Evolutionary conservation across 1,284 basidiomycete genomes (phyloP).

Genomic region (Cryptococcus sp.): DNA sequence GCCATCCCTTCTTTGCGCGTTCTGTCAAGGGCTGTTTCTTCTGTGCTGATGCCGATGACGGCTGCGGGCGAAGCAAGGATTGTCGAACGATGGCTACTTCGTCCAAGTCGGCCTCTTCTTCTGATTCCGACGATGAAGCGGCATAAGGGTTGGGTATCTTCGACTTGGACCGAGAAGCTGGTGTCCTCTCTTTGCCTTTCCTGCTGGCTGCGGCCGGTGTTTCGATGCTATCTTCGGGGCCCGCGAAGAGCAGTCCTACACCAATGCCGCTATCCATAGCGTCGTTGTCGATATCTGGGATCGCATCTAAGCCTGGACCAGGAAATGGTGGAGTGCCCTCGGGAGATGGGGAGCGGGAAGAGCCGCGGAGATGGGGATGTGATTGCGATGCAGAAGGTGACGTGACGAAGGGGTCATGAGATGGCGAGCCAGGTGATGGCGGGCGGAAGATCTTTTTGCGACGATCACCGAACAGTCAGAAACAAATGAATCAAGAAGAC

Average conservation of each 20-base stretch:
- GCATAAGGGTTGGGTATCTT: constrained; percentile 45
- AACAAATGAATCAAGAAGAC: too few relatives aligned
- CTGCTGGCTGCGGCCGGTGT: not conserved
- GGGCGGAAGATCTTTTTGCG: constrained; percentile 41
- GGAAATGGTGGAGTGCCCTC: constrained; percentile 44
- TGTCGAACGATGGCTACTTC: constrained; percentile 37
- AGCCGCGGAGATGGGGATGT: constrained; percentile 35
- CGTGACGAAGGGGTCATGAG: constrained; percentile 47
- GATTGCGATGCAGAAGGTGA: constrained; percentile 36
- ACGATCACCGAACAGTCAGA: not conserved
- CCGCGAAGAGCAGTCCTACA: constrained; percentile 35
- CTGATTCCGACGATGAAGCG: constrained; percentile 35
- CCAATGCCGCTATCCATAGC: constrained; percentile 26
- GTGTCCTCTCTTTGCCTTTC: constrained; percentile 19
- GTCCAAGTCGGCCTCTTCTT: constrained; percentile 39
- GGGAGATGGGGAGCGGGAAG: constrained; percentile 29
- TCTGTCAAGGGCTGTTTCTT: constrained; percentile 14
- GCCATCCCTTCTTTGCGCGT: constrained; percentile 48
- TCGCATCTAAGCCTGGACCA: constrained; percentile 41
- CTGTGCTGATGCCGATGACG: constrained; percentile 7
- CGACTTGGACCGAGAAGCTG: constrained; percentile 1
- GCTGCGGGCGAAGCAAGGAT: constrained; percentile 23
- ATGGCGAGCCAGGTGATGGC: constrained; percentile 38
- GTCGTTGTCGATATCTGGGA: constrained; percentile 41
- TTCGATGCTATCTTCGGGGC: constrained; percentile 10